Evolutionary conservation across 257 asterid species (phyloP), one percentile per base, ranked within the genome.

Genomic region (Primulina tabacum): DNA sequence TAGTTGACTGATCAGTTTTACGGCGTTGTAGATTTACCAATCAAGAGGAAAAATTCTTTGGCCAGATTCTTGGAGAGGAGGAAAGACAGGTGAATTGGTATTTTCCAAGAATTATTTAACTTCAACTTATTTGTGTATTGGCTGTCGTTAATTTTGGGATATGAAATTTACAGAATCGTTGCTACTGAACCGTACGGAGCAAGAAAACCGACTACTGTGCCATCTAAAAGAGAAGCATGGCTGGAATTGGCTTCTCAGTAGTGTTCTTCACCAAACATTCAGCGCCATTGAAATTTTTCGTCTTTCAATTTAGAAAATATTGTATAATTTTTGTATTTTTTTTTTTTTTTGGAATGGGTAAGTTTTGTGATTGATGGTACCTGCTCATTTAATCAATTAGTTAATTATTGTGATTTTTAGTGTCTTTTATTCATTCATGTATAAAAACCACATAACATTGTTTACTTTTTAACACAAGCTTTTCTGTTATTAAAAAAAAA

Each of bases 41-140:
- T 88, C 55, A 88, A 88, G 0, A 79, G 96, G 75, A 83, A 86
- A 57, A 81, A 75, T 56, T 89, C 96, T 4, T 73, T 89, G 6
- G 79, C 88, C 50, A 76, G 93, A 35, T 89, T 89, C 73, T 62
- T 83, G 68, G 93, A 83, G 81, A 89, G 86, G 82, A 78, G 96
- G 75, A 81, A 82, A 60, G 92, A 88, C 61, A 78, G 85, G 86
- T 77, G 4, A 28, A 28, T 32, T 71, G 50, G 50, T 38, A 9
- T 38, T 38, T 2, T 38, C 50, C 50, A 11, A 38, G 16, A 37
- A 37, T 8, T 37, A 37, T 37, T 37, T 37, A 2, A 37, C 43
- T 37, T 37, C 43, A 37, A 8, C 11, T 37, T 8, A 0, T 37
- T 37, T 37, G 26, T 24, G 26, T 24, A 10, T 37, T 37, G 8